Evolutionary conservation across 2,329 filamentous ascomycete genomes (phyloP).

Genomic region (Exophiala calicioides): DNA sequence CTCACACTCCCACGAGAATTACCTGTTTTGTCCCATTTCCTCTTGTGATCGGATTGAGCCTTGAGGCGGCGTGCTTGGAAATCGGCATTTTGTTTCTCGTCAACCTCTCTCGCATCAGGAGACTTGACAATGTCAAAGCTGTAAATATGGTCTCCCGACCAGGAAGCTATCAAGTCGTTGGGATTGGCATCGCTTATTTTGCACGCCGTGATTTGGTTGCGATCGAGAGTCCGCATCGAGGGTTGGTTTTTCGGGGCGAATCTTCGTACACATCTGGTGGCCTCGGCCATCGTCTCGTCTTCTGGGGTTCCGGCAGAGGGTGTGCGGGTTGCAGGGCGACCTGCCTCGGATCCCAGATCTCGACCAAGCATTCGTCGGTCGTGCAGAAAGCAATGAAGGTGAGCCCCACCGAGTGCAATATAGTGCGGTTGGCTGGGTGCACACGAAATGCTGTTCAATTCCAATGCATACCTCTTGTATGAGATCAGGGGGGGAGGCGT

Average conservation of each 20-base stretch:
- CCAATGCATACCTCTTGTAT: constrained; percentile 63
- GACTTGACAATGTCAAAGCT: constrained; percentile 64
- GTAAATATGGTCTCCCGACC: constrained; percentile 68
- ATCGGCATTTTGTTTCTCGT: constrained; percentile 33
- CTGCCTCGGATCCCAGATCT: constrained; percentile 57
- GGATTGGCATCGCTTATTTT: constrained; percentile 70
- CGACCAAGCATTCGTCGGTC: constrained; percentile 68
- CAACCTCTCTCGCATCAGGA: constrained; percentile 54
- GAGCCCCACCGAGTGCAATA: constrained; percentile 68
- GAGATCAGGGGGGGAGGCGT: constrained; percentile 66
- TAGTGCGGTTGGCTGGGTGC: constrained; percentile 68
- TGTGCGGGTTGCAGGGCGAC: constrained; percentile 44
- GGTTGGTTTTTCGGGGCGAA: constrained; percentile 64
- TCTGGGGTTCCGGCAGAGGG: constrained; percentile 48
- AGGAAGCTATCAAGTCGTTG: constrained; percentile 68
- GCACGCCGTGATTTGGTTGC: constrained; percentile 68
- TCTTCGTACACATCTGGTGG: constrained; percentile 65
- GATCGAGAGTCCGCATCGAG: constrained; percentile 55
- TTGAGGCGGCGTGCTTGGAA: constrained; percentile 37
- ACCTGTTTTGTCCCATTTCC: constrained; percentile 55
- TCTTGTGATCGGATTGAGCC: constrained; percentile 51
- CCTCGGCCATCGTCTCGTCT: constrained; percentile 58
- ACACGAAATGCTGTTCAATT: constrained; percentile 69
- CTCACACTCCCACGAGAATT: constrained; percentile 44
- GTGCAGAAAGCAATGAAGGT: constrained; percentile 68